Evolutionary conservation across 495 filamentous ascomycete species (phyloP).

Genomic region (Xylaria scruposa): DNA sequence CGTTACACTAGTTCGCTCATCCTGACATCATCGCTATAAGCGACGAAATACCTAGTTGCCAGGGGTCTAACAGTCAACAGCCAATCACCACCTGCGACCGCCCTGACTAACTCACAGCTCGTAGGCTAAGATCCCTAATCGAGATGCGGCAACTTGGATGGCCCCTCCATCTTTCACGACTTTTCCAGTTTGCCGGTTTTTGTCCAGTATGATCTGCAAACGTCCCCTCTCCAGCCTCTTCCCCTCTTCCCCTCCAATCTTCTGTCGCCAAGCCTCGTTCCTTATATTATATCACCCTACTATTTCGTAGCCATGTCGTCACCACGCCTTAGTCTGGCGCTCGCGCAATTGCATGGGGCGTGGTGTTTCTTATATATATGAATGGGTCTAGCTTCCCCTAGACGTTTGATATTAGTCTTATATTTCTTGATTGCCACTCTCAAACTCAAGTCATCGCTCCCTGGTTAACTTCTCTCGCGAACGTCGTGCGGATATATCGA

Average conservation of each 20-base stretch:
- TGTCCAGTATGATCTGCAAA: slow-evolving; percentile 15
- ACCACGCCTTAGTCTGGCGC: slow-evolving; percentile 11
- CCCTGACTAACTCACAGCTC: not conserved
- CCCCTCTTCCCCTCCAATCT: not conserved
- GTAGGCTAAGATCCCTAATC: not conserved
- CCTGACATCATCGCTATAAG: slow-evolving; percentile 8
- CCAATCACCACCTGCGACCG: slow-evolving; percentile 15
- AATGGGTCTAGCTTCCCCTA: not conserved
- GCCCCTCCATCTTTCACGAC: slow-evolving; percentile 12
- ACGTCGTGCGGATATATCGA: not conserved
- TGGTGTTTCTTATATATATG: not conserved
- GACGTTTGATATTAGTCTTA: not conserved
- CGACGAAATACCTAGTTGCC: not conserved
- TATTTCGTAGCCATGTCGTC: slow-evolving; percentile 21
- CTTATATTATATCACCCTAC: not conserved
- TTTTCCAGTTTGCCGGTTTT: not conserved
- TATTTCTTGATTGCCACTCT: not conserved
- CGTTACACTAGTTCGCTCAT: not conserved
- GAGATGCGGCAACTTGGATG: not conserved
- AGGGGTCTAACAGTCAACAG: not conserved
- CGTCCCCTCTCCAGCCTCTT: not conserved
- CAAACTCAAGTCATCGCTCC: too few relatives aligned
- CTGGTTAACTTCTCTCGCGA: not conserved
- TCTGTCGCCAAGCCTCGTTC: not conserved
- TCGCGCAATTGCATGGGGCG: not conserved